Evolutionary conservation across 2,329 filamentous ascomycete genomes (phyloP).

Genomic region (Fusarium sacchari): DNA sequence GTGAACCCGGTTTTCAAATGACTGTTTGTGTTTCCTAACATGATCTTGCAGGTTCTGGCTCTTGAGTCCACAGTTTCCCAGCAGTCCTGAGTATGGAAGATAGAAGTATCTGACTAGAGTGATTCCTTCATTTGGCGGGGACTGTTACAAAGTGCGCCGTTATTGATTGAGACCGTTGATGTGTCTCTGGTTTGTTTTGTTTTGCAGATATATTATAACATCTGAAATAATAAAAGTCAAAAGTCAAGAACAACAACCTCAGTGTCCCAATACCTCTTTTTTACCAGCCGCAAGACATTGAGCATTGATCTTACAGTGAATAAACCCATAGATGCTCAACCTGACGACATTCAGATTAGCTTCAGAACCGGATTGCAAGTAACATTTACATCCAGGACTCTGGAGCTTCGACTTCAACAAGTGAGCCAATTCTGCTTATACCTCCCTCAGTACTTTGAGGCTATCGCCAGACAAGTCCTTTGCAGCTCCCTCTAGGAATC

Average conservation of each 20-base stretch:
- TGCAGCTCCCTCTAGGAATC: too few species aligned
- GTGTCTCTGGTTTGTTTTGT: slow-evolving; percentile 2
- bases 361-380: too few species aligned
- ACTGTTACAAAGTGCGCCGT: neutral
- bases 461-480: too few species aligned
- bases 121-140: neutral
- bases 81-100: slow-evolving; percentile 4
- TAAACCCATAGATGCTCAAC: neutral
- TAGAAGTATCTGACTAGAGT: neutral
- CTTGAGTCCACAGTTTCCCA: slow-evolving; percentile 50
- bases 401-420: too few species aligned
- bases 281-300: neutral
- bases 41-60: slow-evolving; percentile 60
- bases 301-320: neutral
- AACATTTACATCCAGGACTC: too few species aligned
- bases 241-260: neutral
- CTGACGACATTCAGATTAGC: too few species aligned
- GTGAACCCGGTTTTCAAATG: slow-evolving; percentile 42
- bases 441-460: too few species aligned
- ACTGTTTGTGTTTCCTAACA: neutral
- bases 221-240: slow-evolving; percentile 25
- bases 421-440: too few species aligned
- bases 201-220: slow-evolving; percentile 1
- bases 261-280: neutral
- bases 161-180: neutral